Base-by-base conservation (phyloP, 2,329 filamentous ascomycete species). In the Chrysoporthe deuterocubensis region DNA sequence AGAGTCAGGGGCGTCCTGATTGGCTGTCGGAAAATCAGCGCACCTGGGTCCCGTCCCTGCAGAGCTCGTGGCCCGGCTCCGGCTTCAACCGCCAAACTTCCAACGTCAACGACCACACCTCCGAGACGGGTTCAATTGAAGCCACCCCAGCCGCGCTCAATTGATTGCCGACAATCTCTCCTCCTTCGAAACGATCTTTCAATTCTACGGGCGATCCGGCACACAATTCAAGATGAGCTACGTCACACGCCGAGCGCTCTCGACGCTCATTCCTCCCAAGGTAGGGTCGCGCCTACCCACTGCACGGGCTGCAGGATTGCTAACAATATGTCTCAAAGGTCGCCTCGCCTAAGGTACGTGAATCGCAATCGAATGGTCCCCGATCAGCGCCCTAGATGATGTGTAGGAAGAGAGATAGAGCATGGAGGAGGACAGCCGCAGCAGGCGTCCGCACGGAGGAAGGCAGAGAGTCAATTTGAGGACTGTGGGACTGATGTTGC, bases 191-290 rank as follows among this genome's bases (percentile, higher is more conserved):
- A 16, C 26, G 43, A 52, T 48, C 44, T 26, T 52, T 62, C 37
- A 11, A 48, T 43, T 46, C 26, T 8, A 37, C 57, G 62, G 62
- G 63, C 46, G 44, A 60, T 16, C 67, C 69, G 64, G 64, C 69
- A 75, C 72, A 71, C 73, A 77, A 77, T 78, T 81, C 87, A 93
- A 84, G 83, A 97, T 97, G 94, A 97, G 93, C 88, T 96, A 90
- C 89, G 87, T 96, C 79, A 89, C 90, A 79, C 92, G 92, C 84
- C 90, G 94, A 85, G 92, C 89, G 87, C 91, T 97, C 80, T 98
- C 96, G 81, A 97, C 96, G 87, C 91, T 99, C 83, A 97, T 99
- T 78, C 96, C 96, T 76, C 96, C 96, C 79, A 99, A 99, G 94
- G 95, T 97, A 86, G 75, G 85, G 14, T 44, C 26, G 21, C 42